A percentile compares a stretch with the other conserved stretches of the same genome.
Evolutionary conservation across 371 early-diverging fungal genomes (phyloP).

Genomic region (Mortierella sp.): DNA sequence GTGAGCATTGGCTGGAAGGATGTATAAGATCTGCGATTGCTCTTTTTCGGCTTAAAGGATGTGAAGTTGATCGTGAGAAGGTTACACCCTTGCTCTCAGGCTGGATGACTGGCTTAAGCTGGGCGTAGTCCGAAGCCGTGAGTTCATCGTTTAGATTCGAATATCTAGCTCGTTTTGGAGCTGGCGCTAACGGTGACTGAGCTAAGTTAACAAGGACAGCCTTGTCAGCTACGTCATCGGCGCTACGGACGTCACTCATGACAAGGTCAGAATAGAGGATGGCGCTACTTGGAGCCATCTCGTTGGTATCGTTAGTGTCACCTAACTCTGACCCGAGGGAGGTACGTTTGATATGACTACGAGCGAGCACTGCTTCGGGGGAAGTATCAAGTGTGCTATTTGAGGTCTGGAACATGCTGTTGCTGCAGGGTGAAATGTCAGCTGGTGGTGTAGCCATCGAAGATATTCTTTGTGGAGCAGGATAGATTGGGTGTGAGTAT

Average conservation of each 20-base stretch:
- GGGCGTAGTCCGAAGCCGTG: constrained; percentile 29
- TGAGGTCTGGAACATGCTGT: constrained; percentile 21
- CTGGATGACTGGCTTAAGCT: constrained; percentile 39
- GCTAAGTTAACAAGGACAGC: neutral
- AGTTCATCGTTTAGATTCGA: constrained; percentile 4
- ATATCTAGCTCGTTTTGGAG: constrained; percentile 22
- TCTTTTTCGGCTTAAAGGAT: constrained; percentile 19
- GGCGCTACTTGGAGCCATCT: constrained; percentile 38
- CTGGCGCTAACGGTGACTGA: neutral
- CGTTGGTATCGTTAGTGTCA: constrained; percentile 49
- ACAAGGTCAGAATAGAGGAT: constrained; percentile 34
- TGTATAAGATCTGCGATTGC: constrained; percentile 31
- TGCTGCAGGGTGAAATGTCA: neutral
- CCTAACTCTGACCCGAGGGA: constrained; percentile 38
- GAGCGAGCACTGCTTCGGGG: constrained; percentile 26
- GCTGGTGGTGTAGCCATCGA: neutral
- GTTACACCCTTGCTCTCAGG: constrained; percentile 23
- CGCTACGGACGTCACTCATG: constrained; percentile 35
- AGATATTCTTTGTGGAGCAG: neutral
- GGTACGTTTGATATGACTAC: constrained; percentile 25
- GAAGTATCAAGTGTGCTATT: constrained; percentile 24
- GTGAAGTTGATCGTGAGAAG: constrained; percentile 1
- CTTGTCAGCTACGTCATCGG: constrained; percentile 18
- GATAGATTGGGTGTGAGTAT: neutral
- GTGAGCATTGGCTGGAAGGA: constrained; percentile 11